These are phyloP conservation scores for Microglena sp. DNA, from an alignment of 139 green algal species.

Conservation along the genomic window DNA sequence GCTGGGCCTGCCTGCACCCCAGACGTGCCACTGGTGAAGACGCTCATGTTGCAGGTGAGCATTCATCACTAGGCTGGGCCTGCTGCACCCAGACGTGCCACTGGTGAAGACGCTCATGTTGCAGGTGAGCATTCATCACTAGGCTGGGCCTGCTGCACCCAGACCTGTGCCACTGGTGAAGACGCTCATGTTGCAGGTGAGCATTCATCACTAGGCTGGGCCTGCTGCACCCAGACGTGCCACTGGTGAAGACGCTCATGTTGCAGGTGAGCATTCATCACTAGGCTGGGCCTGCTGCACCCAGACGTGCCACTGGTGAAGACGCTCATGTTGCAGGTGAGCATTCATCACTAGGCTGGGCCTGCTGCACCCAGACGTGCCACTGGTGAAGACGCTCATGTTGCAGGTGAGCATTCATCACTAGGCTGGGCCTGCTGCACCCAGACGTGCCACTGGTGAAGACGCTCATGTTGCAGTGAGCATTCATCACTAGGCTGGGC, in stretches of 20 bases:
- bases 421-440: constrained; percentile 60
- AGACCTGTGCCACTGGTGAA: constrained; percentile 62
- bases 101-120: constrained; percentile 60
- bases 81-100: constrained; percentile 60
- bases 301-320: constrained; percentile 60
- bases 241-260: constrained; percentile 61
- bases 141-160: constrained; percentile 62
- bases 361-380: constrained; percentile 59
- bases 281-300: constrained; percentile 60
- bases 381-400: constrained; percentile 61
- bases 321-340: constrained; percentile 54
- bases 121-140: constrained; percentile 47
- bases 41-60: constrained; percentile 56
- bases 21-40: constrained; percentile 58
- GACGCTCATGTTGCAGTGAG: constrained; percentile 51
- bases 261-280: constrained; percentile 47
- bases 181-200: constrained; percentile 54
- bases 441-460: constrained; percentile 60
- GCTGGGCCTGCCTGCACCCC: constrained; percentile 56
- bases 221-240: constrained; percentile 59
- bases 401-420: constrained; percentile 47
- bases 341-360: constrained; percentile 46
- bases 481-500: constrained; percentile 43
- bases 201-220: constrained; percentile 46
- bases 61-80: constrained; percentile 43